These are phyloP conservation scores for Boeremia exigua DNA, from an alignment of 2,329 filamentous ascomycete species.

Conservation along the genomic window DNA sequence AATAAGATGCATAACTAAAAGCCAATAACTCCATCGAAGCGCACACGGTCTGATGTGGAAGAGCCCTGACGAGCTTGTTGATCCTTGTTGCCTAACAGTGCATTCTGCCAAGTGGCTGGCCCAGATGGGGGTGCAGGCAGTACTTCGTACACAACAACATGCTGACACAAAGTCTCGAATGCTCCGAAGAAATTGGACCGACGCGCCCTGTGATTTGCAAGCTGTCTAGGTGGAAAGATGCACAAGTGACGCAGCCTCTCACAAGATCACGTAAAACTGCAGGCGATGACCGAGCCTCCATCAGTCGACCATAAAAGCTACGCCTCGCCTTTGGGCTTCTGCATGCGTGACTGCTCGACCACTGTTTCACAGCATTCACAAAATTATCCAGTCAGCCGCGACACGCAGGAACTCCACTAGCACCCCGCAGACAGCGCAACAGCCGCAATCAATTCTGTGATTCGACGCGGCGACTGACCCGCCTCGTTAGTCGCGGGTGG, in stretches of 20 bases:
- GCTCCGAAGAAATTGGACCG: constrained; percentile 4
- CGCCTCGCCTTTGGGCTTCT: neutral
- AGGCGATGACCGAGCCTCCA: neutral
- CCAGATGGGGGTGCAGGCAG: too few relatives aligned
- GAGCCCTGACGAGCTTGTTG: too few relatives aligned
- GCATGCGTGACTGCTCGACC: neutral
- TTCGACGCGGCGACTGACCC: constrained; percentile 29
- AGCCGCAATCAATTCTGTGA: constrained; percentile 26
- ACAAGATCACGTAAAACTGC: constrained; percentile 9
- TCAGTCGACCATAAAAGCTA: neutral
- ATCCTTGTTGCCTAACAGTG: too few relatives aligned
- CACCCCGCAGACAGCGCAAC: constrained; percentile 28
- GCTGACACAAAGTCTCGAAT: neutral
- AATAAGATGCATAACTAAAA: too few relatives aligned
- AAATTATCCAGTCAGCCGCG: constrained; percentile 22
- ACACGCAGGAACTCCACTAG: constrained; percentile 28
- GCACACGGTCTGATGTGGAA: too few relatives aligned
- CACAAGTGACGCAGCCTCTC: constrained; percentile 12
- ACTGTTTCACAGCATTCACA: constrained; percentile 3
- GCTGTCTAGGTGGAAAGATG: neutral
- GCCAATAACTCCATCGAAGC: too few relatives aligned
- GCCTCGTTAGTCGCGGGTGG: constrained; percentile 24
- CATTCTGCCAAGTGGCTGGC: too few relatives aligned
- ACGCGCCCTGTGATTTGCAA: neutral
- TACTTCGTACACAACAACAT: too few relatives aligned